Evolutionary conservation across 495 filamentous ascomycete species (phyloP), one percentile per base, ranked within the genome.

Genomic region (Podospora pseudoanserina): DNA sequence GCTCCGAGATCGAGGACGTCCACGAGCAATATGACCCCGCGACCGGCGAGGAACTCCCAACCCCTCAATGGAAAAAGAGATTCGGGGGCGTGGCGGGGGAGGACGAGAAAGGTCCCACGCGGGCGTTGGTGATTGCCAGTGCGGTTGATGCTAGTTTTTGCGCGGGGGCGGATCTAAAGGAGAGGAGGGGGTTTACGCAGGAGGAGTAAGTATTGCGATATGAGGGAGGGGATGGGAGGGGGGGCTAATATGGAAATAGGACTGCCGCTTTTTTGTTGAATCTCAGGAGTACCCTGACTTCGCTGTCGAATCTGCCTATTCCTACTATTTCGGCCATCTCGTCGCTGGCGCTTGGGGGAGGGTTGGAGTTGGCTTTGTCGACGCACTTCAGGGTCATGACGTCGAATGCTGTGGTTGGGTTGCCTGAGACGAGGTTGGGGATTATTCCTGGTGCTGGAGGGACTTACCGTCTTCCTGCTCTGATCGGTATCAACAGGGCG

Each of bases 371-470:
- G 28, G 94, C 92, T 2, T 84, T 99, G 15, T 86, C 89, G 71
- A 97, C 93, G 3, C 86, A 92, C 75, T 86, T 99, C 72, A 91
- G 95, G 66, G 88, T 99, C 65, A 87, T 97, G 70, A 83, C 87
- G 49, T 89, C 90, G 15, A 87, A 84, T 56, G 89, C 91, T 26
- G 79, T 82, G 59, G 87, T 99, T 65, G 94, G 87, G 0, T 85
- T 99, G 2, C 95, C 95, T 2, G 95, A 99, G 73, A 97, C 95
- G 0, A 81, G 92, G 0, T 85, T 99, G 1, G 95, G 90, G 26
- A 98, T 99, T 73, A 90, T 98, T 67, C 95, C 95, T 5, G 95
- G 95, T 57, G 96, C 95, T 0, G 95, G 95, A 5, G 95, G 95
- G 19, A 97, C 93, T 0, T 93, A 91, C 75, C 88, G 95, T 4